phyloP scores from a whole-genome alignment of 2,329 filamentous ascomycete species.

The Cercospora beticola region DNA sequence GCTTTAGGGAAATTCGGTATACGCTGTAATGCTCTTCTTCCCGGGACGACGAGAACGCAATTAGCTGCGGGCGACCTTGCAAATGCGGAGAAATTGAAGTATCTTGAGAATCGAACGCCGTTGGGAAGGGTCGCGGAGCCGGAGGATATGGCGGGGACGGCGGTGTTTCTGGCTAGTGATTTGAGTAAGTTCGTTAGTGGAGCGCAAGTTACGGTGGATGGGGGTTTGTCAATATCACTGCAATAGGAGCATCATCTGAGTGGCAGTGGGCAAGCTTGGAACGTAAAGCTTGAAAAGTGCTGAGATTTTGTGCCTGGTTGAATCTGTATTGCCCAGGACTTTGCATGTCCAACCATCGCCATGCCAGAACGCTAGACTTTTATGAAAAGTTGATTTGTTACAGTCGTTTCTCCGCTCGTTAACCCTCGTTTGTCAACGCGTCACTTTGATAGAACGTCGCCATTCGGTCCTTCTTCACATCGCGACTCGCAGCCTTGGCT shows the following conservation, averaged over 20 bases:
- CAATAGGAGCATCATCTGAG: slow-evolving; percentile 4
- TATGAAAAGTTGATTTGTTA: not conserved
- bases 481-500: slow-evolving; percentile 39
- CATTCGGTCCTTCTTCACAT: slow-evolving; percentile 30
- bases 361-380: slow-evolving; percentile 10
- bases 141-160: slow-evolving; percentile 73
- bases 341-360: not conserved
- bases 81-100: slow-evolving; percentile 66
- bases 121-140: slow-evolving; percentile 69
- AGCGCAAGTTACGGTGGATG: slow-evolving; percentile 21
- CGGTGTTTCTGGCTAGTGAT: slow-evolving; percentile 78
- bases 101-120: slow-evolving; percentile 79
- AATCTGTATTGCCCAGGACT: slow-evolving; percentile 35
- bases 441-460: slow-evolving; percentile 27
- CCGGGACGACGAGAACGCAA: slow-evolving; percentile 79
- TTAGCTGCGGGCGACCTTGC: slow-evolving; percentile 77
- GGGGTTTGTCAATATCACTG: slow-evolving; percentile 14
- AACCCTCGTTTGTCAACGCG: slow-evolving; percentile 16
- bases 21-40: slow-evolving; percentile 77
- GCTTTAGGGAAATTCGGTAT: slow-evolving; percentile 74
- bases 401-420: not conserved
- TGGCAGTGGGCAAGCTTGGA: too few relatives aligned
- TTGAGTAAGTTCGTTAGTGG: not conserved
- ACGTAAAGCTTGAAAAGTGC: not conserved
- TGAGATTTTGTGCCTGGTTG: slow-evolving; percentile 27